Evolutionary conservation across 2,329 filamentous ascomycete genomes (phyloP), one percentile per base, ranked within the genome.

Genomic region (Hymenoscyphus fructigenus): DNA sequence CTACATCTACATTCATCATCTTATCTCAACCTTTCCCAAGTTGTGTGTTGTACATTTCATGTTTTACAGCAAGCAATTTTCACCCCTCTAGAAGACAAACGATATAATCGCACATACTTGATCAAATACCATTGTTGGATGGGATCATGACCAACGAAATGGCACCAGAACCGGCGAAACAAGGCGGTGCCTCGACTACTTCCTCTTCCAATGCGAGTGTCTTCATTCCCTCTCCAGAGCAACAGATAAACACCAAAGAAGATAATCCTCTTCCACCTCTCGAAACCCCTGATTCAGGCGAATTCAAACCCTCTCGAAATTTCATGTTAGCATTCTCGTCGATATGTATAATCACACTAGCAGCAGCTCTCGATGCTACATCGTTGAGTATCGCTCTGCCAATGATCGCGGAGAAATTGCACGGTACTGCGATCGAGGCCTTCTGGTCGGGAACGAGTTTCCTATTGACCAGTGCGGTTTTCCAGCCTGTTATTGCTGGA

Each of bases 361-460:
- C 88, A 77, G 84, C 86, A 1, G 85, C 88, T 14, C 78, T 90
- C 32, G 88, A 90, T 74, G 87, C 86, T 3, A 90, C 87, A 0
- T 88, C 84, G 3, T 80, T 90, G 60, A 86, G 85, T 3, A 86
- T 89, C 6, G 86, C 88, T 3, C 76, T 89, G 36, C 83, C 80
- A 4, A 81, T 80, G 50, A 84, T 87, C 65, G 81, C 83, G n/a
- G 68, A 75, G 7, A 81, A 81, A 23, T 78, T 88, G 6, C 69
- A 79, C 32, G 84, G 84, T 55, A 81, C 79, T 0, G 84, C 83
- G 2, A 82, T 87, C 36, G 80, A 91, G 75, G 86, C 87, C 0
- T 91, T 91, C 72, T 91, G 88, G 89, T 84, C 87, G 14, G 89
- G 88, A 1, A 91, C 89, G 4, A 86, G 86, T 17, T 92, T 90